A percentile compares a stretch with the other conserved stretches of the same genome.
Evolutionary conservation across 169 alveolate genomes (phyloP).

Genomic region (Cryptosporidium ubiquitum): DNA sequence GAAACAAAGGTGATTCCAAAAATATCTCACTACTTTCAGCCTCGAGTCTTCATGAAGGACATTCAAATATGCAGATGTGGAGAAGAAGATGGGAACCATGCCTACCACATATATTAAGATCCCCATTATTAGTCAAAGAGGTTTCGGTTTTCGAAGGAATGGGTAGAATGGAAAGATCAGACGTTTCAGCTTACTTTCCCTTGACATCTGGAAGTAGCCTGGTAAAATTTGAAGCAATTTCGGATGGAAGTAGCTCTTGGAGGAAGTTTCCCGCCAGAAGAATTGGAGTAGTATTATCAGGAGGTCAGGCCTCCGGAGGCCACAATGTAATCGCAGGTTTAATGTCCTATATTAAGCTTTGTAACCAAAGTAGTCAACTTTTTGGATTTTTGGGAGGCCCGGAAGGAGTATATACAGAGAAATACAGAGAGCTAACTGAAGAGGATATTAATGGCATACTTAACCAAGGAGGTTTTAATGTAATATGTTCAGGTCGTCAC

Average conservation of each 20-base stretch:
- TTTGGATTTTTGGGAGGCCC: conserved; percentile 88
- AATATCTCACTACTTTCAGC: conserved; percentile 11
- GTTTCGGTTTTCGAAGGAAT: conserved; percentile 17
- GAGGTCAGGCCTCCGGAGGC: conserved; percentile 92
- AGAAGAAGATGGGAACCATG: conserved; percentile 62
- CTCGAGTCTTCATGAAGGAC: conserved; percentile 25
- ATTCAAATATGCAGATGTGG: conserved; percentile 40
- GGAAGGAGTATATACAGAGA: conserved; percentile 83
- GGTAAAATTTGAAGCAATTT: conserved; percentile 46
- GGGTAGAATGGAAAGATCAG: not conserved
- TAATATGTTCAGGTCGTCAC: conserved; percentile 88
- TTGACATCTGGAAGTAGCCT: not conserved
- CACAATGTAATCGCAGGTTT: conserved; percentile 89
- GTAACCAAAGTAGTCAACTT: conserved; percentile 82
- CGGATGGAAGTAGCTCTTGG: conserved; percentile 56
- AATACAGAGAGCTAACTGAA: conserved; percentile 83
- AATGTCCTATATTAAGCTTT: conserved; percentile 83
- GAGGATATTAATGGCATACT: conserved; percentile 82
- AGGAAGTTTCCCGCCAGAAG: conserved; percentile 60
- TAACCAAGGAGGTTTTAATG: conserved; percentile 88
- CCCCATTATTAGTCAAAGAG: conserved; percentile 26
- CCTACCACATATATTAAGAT: conserved; percentile 43
- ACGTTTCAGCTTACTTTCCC: conserved; percentile 53
- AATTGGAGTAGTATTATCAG: conserved; percentile 84
- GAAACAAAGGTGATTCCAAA: conserved; percentile 10